A percentile compares a stretch with the other conserved stretches of the same genome.
Conservation (phyloP, 169 alveolate species). For the Ophryocystis elektroscirrha region DNA sequence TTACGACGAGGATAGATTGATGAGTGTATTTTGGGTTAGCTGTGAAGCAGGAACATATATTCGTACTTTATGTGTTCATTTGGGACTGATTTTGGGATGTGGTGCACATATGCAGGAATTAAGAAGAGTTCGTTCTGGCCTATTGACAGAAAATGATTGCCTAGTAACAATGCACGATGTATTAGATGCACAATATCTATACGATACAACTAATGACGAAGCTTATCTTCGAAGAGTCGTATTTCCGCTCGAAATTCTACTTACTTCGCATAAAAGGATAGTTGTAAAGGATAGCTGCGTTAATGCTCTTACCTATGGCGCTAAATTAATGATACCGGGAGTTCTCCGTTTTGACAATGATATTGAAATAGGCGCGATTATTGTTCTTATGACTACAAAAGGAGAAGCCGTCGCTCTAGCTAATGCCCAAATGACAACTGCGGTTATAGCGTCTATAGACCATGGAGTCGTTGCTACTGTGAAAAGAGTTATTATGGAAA, state of each 20-base stretch:
- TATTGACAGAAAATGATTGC: constrained; percentile 78
- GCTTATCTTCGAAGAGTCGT: constrained; percentile 80
- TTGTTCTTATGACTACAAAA: constrained; percentile 94
- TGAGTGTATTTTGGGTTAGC: constrained; percentile 90
- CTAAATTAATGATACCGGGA: constrained; percentile 93
- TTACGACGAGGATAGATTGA: constrained; percentile 73
- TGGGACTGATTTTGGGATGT: constrained; percentile 87
- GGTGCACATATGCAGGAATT: constrained; percentile 99
- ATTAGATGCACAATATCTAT: constrained; percentile 79
- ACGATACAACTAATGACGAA: constrained; percentile 61
- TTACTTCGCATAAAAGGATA: constrained; percentile 76
- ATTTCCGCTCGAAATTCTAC: constrained; percentile 82
- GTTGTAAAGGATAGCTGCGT: constrained; percentile 97
- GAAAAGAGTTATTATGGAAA: constrained; percentile 97
- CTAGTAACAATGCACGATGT: constrained; percentile 98
- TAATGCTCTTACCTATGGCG: constrained; percentile 98
- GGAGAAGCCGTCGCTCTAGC: constrained; percentile 96
- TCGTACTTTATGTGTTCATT: constrained; percentile 95
- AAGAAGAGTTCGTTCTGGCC: constrained; percentile 88
- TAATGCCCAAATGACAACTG: constrained; percentile 96
- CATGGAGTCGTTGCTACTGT: constrained; percentile 95
- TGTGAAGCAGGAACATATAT: constrained; percentile 99
- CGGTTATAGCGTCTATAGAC: constrained; percentile 94
- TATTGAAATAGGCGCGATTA: constrained; percentile 80
- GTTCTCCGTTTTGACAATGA: constrained; percentile 86